These are phyloP conservation scores for Raphanus raphanistrum DNA, from an alignment of 345 rosid genomes.

Conservation along the genomic window DNA sequence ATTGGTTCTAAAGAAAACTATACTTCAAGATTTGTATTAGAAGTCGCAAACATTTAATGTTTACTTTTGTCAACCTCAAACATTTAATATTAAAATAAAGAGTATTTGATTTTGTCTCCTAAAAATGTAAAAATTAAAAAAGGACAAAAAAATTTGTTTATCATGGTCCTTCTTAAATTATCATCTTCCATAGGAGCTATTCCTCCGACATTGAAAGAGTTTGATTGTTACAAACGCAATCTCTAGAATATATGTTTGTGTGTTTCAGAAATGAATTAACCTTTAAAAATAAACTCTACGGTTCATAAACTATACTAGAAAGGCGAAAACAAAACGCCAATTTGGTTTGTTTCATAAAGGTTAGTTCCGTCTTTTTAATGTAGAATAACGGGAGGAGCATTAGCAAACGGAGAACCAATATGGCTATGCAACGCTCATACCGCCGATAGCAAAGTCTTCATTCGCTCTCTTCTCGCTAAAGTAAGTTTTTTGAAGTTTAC, in stretches of 20 bases:
- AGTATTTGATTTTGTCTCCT: neutral
- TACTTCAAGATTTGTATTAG: neutral
- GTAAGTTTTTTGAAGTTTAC: slow-evolving; percentile 46
- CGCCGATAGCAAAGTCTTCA: slow-evolving; percentile 83
- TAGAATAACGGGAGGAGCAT: slow-evolving; percentile 85
- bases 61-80: neutral
- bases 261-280: neutral
- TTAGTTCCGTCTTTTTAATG: neutral
- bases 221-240: neutral
- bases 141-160: neutral
- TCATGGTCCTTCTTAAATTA: neutral
- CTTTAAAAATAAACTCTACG: neutral
- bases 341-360: neutral
- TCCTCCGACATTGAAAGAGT: neutral
- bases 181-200: slow-evolving; percentile 2
- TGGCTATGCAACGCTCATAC: slow-evolving; percentile 86
- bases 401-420: slow-evolving; percentile 54
- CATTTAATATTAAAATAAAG: neutral
- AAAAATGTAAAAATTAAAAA: neutral
- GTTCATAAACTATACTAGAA: neutral
- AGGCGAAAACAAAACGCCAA: neutral
- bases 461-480: slow-evolving; percentile 93
- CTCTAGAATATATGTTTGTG: neutral
- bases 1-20: neutral
- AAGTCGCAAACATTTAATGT: neutral